Evolutionary conservation across 306 rosid species (phyloP).

Genomic region (Aeschynomene evenia): DNA sequence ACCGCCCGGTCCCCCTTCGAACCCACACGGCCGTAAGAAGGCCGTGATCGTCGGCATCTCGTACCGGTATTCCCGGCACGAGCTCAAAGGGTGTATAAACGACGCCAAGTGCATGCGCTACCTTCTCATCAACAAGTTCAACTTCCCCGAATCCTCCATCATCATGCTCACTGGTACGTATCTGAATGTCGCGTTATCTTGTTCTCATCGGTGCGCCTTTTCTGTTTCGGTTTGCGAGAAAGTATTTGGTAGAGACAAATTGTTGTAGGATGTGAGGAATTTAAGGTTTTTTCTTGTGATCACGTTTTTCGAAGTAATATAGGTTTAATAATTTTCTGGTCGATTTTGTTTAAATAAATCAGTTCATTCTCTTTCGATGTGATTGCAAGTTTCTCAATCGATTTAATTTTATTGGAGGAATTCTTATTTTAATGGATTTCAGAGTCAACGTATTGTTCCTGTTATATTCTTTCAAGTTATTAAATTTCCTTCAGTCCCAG

Average conservation of each 20-base stretch:
- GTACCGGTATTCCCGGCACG: slow-evolving; percentile 73
- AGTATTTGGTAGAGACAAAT: neutral
- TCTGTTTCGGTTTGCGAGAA: neutral
- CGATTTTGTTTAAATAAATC: neutral
- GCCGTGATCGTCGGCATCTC: slow-evolving; percentile 91
- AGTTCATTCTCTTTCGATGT: neutral
- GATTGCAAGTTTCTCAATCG: neutral
- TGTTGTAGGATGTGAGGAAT: neutral
- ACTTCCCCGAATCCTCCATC: slow-evolving; percentile 74
- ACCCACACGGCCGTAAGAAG: slow-evolving; percentile 77
- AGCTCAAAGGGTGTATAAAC: slow-evolving; percentile 91
- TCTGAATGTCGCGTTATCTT: neutral
- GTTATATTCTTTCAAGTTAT: neutral
- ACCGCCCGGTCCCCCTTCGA: slow-evolving; percentile 64
- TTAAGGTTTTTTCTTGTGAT: neutral
- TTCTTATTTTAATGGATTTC: neutral
- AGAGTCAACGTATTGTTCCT: neutral
- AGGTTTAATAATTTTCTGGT: neutral
- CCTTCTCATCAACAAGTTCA: slow-evolving; percentile 73
- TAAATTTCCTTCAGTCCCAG: no score
- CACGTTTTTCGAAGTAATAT: neutral
- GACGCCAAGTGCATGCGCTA: slow-evolving; percentile 91
- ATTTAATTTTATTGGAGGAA: neutral
- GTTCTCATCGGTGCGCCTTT: neutral
- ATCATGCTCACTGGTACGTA: slow-evolving; percentile 98